Base-by-base conservation (phyloP, 257 asterid species). In the Knoxia roxburghii region DNA sequence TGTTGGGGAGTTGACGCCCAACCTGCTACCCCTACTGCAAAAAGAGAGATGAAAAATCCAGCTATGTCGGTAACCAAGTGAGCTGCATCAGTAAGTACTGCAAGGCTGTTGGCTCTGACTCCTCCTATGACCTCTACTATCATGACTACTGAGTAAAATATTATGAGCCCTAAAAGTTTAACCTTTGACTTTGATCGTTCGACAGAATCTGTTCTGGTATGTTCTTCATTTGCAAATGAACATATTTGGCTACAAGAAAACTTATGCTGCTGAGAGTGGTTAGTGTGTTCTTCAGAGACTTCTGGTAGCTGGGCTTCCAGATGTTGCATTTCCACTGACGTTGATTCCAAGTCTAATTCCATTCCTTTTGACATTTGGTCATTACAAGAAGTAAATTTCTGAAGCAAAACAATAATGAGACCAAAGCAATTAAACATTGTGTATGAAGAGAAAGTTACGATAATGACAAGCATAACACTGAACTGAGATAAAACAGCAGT, bases 1-100 rank as follows among this genome's bases (percentile, higher is more conserved):
- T 82, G 89, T 61, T 69, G 81, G 0, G 89, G 74, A 0, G 97
- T 88, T 24, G 89, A 82, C 53, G 75, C 73, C 95, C 95, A 83
- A 35, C 96, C 86, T 0, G 96, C 87, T 45, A 79, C 84, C 85
- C 89, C 78, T 4, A 90, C 85, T 0, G 95, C 71, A 52, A 86
- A 83, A 30, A 90, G 90, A 61, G 96, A 85, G 67, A 88, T 80
- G 63, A 78, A 72, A 75, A 85, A 82, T 65, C 96, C 95, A 66
- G 78, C 83, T 46, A 88, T 76, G 65, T 90, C 96, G 20, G 87
- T 76, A 15, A 88, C 85, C 75, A 88, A 71, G 73, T 88, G 96
- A 73, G 85, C 90, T 1, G 96, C 97, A 65, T 90, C 96, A 0
- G 93, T 85, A 14, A 88, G 84, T 61, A 88, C 82, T 7, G 97